Evolutionary conservation across 1,284 basidiomycete genomes (phyloP).

Genomic region (Trametes sp.): DNA sequence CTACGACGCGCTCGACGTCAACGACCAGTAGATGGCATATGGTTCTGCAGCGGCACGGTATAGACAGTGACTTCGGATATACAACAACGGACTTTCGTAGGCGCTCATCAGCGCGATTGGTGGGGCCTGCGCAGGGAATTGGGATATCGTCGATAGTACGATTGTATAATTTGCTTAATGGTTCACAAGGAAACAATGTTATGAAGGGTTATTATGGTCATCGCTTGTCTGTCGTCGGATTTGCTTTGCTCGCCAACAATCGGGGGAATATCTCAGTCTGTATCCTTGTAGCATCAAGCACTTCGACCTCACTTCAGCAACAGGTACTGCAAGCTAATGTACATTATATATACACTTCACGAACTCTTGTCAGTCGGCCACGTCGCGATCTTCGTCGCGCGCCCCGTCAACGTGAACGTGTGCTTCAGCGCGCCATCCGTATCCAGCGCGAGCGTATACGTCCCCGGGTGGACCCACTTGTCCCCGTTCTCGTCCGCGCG

Average conservation of each 20-base stretch:
- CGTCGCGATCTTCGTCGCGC: constrained; percentile 47
- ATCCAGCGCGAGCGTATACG: constrained; percentile 49
- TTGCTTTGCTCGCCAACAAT: too few relatives aligned
- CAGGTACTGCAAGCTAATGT: too few relatives aligned
- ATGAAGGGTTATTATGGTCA: background rate
- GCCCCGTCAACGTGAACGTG: constrained; percentile 52
- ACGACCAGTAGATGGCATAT: constrained; percentile 18
- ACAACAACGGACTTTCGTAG: background rate
- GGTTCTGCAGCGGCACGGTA: too few relatives aligned
- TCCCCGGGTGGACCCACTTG: constrained; percentile 55
- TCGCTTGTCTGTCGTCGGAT: background rate
- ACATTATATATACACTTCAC: background rate
- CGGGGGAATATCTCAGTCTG: too few relatives aligned
- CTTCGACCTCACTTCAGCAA: too few relatives aligned
- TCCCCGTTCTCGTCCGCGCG: constrained; percentile 57
- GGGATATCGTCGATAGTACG: background rate
- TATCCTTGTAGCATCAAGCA: too few relatives aligned
- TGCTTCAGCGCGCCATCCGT: constrained; percentile 38
- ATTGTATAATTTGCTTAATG: background rate
- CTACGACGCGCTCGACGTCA: constrained; percentile 31
- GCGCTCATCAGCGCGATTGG: background rate
- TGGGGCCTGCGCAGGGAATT: background rate
- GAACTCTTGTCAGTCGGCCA: constrained; percentile 42
- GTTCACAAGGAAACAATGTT: background rate
- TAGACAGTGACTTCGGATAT: background rate